Evolutionary conservation across 2,329 filamentous ascomycete species (phyloP), one percentile per base, ranked within the genome.

Genomic region (Coniochaeta sp.): DNA sequence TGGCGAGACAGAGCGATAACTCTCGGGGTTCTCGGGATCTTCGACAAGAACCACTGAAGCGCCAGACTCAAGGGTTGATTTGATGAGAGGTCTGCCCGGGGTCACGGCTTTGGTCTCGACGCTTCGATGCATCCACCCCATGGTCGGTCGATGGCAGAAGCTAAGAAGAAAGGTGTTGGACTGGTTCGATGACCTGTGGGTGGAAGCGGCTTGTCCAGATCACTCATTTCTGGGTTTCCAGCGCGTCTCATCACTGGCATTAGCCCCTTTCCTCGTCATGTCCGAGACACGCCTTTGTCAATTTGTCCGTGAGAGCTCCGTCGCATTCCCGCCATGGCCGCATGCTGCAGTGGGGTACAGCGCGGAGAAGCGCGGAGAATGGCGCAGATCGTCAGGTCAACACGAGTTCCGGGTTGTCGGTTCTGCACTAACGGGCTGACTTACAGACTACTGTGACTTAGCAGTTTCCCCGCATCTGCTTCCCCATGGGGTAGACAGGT

Each of bases 331-430:
- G n/a, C 24, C 19, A 24, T 7, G 16, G 12, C 31, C 54, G 54
- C 54, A 22, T 38, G 14, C 24, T 22, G 54, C 1, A 26, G 31
- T 31, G 54, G 28, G 38, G 54, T 17, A 31, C n/a, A 2, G 8
- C 54, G 54, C 54, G 54, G 54, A 57, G 54, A 57, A 57, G 54
- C 54, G 54, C 54, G 54, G 54, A 57, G 54, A n/a, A 57, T 34
- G 54, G 17, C 31, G 31, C 33, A 22, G 54, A 57, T 57, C 17
- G 54, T 24, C 54, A 38, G n/a, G 5, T 24, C 8, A 6, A 24
- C 54, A 11, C 28, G 3, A 22, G 26, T 8, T 38, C 54, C 54
- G 31, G 17, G 54, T 11, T 22, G 17, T 28, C n/a, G 54, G 54
- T 4, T 38, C 31, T 6, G 54, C 54, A 38, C 33, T 34, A 57